phyloP scores from a whole-genome alignment of 2,329 filamentous ascomycete genomes.

The Botrytis byssoidea region DNA sequence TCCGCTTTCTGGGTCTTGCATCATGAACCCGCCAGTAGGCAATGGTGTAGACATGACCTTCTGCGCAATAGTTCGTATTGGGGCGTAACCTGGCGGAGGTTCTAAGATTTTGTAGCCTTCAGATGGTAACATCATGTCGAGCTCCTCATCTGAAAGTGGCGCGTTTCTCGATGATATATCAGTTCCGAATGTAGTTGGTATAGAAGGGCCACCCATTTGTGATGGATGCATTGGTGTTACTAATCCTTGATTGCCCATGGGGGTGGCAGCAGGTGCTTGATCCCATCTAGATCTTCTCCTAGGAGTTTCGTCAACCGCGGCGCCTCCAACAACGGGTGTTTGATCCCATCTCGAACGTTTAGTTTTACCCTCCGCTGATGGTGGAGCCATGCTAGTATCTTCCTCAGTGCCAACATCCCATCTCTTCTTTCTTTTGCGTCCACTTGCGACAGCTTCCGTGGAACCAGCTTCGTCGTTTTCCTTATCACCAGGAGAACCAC shows the following conservation, averaged over 20 bases:
- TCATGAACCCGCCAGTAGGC: constrained; percentile 85
- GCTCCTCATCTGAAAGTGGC: constrained; percentile 86
- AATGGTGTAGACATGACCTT: constrained; percentile 72
- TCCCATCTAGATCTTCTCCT: constrained; percentile 89
- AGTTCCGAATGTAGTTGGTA: constrained; percentile 69
- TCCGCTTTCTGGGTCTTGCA: constrained; percentile 89
- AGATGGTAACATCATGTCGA: constrained; percentile 84
- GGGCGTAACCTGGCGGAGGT: constrained; percentile 88
- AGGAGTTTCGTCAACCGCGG: constrained; percentile 54
- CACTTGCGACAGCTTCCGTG: constrained; percentile 59
- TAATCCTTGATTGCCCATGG: constrained; percentile 69
- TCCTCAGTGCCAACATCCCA: constrained; percentile 78
- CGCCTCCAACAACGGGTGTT: constrained; percentile 60
- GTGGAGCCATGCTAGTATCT: constrained; percentile 48
- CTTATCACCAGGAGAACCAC: constrained; percentile 54
- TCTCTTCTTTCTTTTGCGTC: constrained; percentile 86
- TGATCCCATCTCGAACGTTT: constrained; percentile 84
- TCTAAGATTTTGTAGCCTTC: constrained; percentile 92
- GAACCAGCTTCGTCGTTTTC: constrained; percentile 71
- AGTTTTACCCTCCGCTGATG: constrained; percentile 55
- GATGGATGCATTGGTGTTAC: constrained; percentile 76
- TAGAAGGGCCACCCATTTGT: constrained; percentile 52
- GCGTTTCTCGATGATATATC: constrained; percentile 79
- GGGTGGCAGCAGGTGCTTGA: constrained; percentile 79
- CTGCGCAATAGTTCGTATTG: constrained; percentile 72